Evolutionary conservation across 2,329 filamentous ascomycete genomes (phyloP).

Genomic region (Penicillium decumbens): DNA sequence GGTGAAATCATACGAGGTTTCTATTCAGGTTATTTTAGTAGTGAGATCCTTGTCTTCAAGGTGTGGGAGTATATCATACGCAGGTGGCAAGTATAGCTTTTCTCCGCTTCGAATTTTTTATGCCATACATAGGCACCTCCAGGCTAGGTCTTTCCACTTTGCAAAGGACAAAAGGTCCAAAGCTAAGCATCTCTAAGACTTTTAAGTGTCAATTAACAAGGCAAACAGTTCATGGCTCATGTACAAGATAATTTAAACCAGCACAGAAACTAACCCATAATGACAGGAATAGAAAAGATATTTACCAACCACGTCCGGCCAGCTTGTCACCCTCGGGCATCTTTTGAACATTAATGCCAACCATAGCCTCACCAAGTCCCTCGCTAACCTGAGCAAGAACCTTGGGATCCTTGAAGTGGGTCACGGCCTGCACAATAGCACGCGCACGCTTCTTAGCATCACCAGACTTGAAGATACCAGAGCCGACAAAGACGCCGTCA

Average conservation of each 20-base stretch:
- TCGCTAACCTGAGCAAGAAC: constrained; percentile 81
- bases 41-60: background rate
- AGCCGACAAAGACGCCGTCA: constrained; percentile 95
- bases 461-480: constrained; percentile 94
- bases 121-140: too few relatives aligned
- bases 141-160: background rate
- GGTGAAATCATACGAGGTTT: background rate
- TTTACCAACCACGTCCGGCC: constrained; percentile 77
- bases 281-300: constrained; percentile 1
- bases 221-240: constrained; percentile 21
- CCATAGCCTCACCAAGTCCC: constrained; percentile 95
- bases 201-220: constrained; percentile 7
- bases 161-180: constrained; percentile 3
- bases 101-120: too few relatives aligned
- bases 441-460: constrained; percentile 84
- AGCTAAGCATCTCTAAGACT: background rate
- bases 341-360: constrained; percentile 79
- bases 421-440: constrained; percentile 91
- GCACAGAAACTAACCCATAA: constrained; percentile 1
- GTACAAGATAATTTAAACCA: constrained; percentile 14
- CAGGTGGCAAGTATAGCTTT: background rate
- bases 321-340: constrained; percentile 78
- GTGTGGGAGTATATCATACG: background rate
- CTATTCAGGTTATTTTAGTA: background rate
- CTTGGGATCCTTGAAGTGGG: constrained; percentile 80